These are phyloP conservation scores for Cutaneotrichosporon sp. DNA, from an alignment of 1,284 basidiomycete genomes.

Conservation along the genomic window DNA sequence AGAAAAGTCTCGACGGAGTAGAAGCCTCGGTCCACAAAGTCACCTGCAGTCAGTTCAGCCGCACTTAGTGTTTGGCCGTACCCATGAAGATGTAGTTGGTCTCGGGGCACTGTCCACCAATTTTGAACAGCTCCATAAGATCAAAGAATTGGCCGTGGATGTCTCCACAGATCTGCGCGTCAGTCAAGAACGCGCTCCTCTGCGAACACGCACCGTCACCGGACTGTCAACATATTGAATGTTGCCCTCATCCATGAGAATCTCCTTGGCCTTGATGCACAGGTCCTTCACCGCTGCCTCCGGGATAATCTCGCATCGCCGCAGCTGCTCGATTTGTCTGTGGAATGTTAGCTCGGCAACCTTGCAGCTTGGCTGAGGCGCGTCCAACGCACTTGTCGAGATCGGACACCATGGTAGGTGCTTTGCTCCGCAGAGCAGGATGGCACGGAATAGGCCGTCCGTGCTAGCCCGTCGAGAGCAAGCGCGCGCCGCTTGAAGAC, in stretches of 20 bases:
- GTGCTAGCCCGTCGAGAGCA: no score
- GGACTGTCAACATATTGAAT: slow-evolving; percentile 95
- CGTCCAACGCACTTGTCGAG: slow-evolving; percentile 33
- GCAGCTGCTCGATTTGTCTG: slow-evolving; percentile 77
- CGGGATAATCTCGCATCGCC: slow-evolving; percentile 84
- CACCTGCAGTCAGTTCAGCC: slow-evolving; percentile 52
- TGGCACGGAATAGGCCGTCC: no score
- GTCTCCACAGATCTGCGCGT: slow-evolving; percentile 85
- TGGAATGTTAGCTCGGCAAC: not conserved
- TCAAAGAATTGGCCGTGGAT: slow-evolving; percentile 99
- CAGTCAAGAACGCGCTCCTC: slow-evolving; percentile 1
- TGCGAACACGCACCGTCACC: slow-evolving; percentile 66
- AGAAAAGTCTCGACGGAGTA: slow-evolving; percentile 97
- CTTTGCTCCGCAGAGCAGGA: not conserved
- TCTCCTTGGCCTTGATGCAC: slow-evolving; percentile 91
- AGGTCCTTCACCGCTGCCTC: slow-evolving; percentile 88
- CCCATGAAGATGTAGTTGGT: slow-evolving; percentile 99
- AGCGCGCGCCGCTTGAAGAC: not conserved
- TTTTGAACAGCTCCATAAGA: slow-evolving; percentile 91
- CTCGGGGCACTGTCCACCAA: slow-evolving; percentile 89
- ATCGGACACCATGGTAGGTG: slow-evolving; percentile 34
- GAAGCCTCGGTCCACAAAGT: slow-evolving; percentile 95
- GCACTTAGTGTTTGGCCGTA: slow-evolving; percentile 48
- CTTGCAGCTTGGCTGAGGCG: not conserved
- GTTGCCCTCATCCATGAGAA: slow-evolving; percentile 94